Evolutionary conservation across 306 rosid species (phyloP).

Genomic region (Leucaena leucocephala): DNA sequence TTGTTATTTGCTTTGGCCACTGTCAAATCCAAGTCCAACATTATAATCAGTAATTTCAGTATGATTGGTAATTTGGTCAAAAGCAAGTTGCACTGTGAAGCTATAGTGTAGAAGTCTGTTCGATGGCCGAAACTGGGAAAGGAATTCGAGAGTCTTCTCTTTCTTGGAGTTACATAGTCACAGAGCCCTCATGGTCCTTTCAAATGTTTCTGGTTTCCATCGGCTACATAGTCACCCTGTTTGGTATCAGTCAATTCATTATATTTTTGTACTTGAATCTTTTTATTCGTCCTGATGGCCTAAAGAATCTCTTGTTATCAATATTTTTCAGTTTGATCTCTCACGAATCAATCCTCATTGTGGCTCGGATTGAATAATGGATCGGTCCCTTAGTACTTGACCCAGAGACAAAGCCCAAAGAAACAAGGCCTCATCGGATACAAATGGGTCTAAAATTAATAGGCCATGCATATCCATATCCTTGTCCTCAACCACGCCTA

Average conservation of each 20-base stretch:
- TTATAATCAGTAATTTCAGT: constrained; percentile 18
- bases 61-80: constrained; percentile 35
- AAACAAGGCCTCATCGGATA: not conserved
- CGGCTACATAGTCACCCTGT: not conserved
- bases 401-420: not conserved
- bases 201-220: constrained; percentile 6
- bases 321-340: not conserved
- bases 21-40: constrained; percentile 31
- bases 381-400: not conserved
- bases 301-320: too few relatives aligned
- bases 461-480: not conserved
- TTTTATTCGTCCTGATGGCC: not conserved
- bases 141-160: not conserved
- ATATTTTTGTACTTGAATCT: not conserved
- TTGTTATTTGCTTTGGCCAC: constrained; percentile 14
- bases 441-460: not conserved
- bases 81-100: constrained; percentile 16
- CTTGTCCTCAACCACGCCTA: too few relatives aligned
- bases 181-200: constrained; percentile 11
- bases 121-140: not conserved
- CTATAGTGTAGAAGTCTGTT: not conserved
- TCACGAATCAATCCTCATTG: not conserved
- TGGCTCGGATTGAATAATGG: not conserved
- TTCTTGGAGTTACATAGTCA: not conserved
- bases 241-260: not conserved